A percentile compares a stretch with the other conserved stretches of the same genome.
These are phyloP conservation scores for Entomortierella lignicola DNA, from an alignment of 192 early-diverging fungal genomes.

Conservation along the genomic window DNA sequence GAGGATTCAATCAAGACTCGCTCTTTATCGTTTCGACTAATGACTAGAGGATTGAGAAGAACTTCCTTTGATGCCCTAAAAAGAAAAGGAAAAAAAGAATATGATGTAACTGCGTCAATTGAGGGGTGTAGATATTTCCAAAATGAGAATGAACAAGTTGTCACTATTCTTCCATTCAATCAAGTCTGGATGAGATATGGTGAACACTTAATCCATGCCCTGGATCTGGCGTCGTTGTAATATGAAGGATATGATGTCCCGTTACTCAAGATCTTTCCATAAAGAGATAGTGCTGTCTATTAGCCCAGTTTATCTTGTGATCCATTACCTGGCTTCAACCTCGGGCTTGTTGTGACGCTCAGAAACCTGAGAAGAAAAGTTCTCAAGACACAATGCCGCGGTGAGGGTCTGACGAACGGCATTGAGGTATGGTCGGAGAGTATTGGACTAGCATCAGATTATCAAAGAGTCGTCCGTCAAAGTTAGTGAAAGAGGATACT, in stretches of 20 bases:
- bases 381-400: slow-evolving; percentile 95
- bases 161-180: no score
- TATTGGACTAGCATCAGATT: slow-evolving; percentile 82
- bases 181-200: no score
- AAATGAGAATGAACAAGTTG: no score
- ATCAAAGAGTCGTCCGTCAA: neutral
- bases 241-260: neutral
- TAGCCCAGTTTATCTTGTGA: neutral
- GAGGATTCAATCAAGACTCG: slow-evolving; percentile 91
- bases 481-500: neutral
- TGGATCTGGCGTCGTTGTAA: neutral
- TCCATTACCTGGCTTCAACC: slow-evolving; percentile 86
- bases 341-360: slow-evolving; percentile 99
- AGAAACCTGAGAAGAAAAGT: slow-evolving; percentile 97
- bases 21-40: slow-evolving; percentile 93
- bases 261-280: no score
- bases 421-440: slow-evolving; percentile 93
- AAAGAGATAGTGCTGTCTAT: no score
- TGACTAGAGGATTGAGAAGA: slow-evolving; percentile 85
- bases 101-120: no score
- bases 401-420: slow-evolving; percentile 94
- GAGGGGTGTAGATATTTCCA: no score
- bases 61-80: slow-evolving; percentile 82
- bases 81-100: neutral
- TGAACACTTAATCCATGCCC: neutral